Base-by-base conservation (phyloP, 495 filamentous ascomycete species). In the Aspergillus coremiiformis region DNA sequence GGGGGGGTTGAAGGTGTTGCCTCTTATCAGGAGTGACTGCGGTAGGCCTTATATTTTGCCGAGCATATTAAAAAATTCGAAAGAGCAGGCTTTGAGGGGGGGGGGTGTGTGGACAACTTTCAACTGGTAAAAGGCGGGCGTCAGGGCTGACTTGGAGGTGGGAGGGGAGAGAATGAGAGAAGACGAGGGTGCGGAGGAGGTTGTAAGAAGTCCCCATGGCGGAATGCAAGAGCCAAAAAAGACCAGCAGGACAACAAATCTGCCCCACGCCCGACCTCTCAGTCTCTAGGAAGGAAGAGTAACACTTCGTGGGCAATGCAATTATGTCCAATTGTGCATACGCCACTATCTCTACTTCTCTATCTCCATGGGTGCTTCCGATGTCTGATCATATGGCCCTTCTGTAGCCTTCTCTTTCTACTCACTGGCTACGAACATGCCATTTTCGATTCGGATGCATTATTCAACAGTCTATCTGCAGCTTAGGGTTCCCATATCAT, bases 21-120 rank as follows among this genome's bases (percentile, higher is more conserved):
- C 52, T 53, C 54, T 55, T 55, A 57, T 41, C 54, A 60, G 47
- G 44, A 60, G 37, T 39, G 29, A 39, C 12, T 9, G 33, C 8
- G 12, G 10, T 15, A 29, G 44, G 24, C 24, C 22, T 23, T 44
- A 49, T 12, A 50, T 17, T 14, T 35, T 45, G 29, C 24, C 23
- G 30, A 33, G 10, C 49, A 53, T 46, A 47, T 46, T 49, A 52
- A 41, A 46, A 39, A n/a, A 39, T 30, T 22, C 23, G 17, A 46
- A 29, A 20, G 29, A 47, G 24, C 30, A 41, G 32, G 19, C 21
- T 20, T 23, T 33, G 37, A 30, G 41, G 8, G 39, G n/a, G n/a
- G n/a, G n/a, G n/a, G n/a, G n/a, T n/a, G n/a, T n/a, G n/a, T n/a
- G n/a, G n/a, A 35, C 5, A 35, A 53, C 39, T 44, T 15, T 26